Conservation (phyloP, 345 rosid genomes). For the Barbarea vulgaris region DNA sequence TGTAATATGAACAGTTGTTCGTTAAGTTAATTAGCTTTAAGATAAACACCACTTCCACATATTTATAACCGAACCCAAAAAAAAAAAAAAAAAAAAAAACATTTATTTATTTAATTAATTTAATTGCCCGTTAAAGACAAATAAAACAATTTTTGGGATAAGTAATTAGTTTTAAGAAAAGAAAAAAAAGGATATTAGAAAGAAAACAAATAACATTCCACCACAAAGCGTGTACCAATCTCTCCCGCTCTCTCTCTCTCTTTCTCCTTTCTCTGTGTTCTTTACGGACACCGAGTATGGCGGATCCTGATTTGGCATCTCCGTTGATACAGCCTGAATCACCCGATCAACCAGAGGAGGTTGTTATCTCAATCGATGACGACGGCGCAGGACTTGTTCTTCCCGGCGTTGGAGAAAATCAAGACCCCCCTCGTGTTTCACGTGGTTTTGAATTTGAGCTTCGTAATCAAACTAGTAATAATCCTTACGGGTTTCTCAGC, state of each 20-base stretch:
- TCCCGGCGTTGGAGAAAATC: constrained; percentile 14
- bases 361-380: constrained; percentile 52
- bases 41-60: background rate
- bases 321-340: constrained; percentile 55
- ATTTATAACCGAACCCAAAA: background rate
- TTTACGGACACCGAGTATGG: constrained; percentile 50
- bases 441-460: constrained; percentile 10
- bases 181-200: background rate
- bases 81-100: background rate
- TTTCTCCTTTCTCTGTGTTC: constrained; percentile 26
- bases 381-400: constrained; percentile 25
- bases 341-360: constrained; percentile 51
- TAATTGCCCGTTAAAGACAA: no score
- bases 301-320: constrained; percentile 53
- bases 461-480: constrained; percentile 17
- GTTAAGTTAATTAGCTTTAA: background rate
- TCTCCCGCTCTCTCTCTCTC: constrained; percentile 27
- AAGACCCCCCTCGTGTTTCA: constrained; percentile 19
- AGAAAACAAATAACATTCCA: constrained; percentile 31
- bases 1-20: background rate
- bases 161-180: background rate
- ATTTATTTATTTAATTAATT: background rate
- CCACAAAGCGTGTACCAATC: constrained; percentile 39
- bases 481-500: constrained; percentile 70
- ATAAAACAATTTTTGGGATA: background rate